Conservation (phyloP, 495 filamentous ascomycete species). For the Chaetomium tenue region DNA sequence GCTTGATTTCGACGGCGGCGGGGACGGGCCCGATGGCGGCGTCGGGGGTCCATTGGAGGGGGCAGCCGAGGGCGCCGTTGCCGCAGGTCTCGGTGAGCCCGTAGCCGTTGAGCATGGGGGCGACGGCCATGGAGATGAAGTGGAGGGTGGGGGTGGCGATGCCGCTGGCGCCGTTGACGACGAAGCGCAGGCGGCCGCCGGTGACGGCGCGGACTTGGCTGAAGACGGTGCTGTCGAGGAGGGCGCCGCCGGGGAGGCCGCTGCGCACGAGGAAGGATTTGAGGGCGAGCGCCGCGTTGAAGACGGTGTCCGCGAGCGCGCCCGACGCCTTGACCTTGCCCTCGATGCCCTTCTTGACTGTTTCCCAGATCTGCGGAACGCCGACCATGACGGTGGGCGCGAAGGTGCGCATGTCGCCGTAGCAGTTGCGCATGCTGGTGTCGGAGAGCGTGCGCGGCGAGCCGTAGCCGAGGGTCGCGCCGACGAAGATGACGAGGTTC, state of each 20-base stretch:
- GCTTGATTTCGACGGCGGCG: slow-evolving; percentile 65
- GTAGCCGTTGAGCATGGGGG: slow-evolving; percentile 78
- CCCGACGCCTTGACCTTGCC: slow-evolving; percentile 57
- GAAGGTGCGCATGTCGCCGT: slow-evolving; percentile 72
- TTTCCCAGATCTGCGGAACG: slow-evolving; percentile 78
- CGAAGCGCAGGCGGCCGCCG: slow-evolving; percentile 66
- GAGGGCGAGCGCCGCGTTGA: slow-evolving; percentile 46
- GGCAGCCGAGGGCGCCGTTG: slow-evolving; percentile 62
- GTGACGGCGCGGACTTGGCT: slow-evolving; percentile 69
- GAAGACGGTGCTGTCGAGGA: slow-evolving; percentile 78
- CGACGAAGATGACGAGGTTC: slow-evolving; percentile 69
- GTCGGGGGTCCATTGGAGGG: slow-evolving; percentile 63
- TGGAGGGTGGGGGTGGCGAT: slow-evolving; percentile 71
- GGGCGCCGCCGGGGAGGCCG: slow-evolving; percentile 62
- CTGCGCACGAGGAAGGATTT: slow-evolving; percentile 60
- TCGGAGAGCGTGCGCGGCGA: slow-evolving; percentile 80
- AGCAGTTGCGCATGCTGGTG: slow-evolving; percentile 46
- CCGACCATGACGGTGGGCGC: slow-evolving; percentile 78
- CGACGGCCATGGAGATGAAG: slow-evolving; percentile 75
- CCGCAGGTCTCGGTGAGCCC: slow-evolving; percentile 88
- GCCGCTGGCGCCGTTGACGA: slow-evolving; percentile 83
- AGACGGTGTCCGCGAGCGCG: slow-evolving; percentile 35
- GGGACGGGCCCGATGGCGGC: slow-evolving; percentile 74
- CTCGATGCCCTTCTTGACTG: slow-evolving; percentile 74
- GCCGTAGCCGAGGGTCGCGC: slow-evolving; percentile 79